Evolutionary conservation across 306 rosid species (phyloP), one percentile per base, ranked within the genome.

Genomic region (Bauhinia variegata): DNA sequence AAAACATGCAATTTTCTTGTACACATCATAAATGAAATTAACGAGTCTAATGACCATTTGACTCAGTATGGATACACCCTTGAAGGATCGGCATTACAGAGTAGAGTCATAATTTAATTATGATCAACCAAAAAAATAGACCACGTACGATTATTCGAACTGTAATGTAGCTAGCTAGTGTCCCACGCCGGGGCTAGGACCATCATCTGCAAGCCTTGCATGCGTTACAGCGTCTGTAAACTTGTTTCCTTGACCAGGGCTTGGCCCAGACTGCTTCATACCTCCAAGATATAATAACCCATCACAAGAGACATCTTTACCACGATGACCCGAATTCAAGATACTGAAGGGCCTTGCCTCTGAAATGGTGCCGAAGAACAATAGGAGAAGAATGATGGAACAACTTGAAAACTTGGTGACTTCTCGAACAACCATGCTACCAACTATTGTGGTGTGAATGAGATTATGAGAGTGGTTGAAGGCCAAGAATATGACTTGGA

Each of bases 161-260:
- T 23, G 28, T 23, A 36, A 5, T 36, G 6, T 50, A 4, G 55
- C 55, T 5, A 36, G 68, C 68, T 63, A 63, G 43, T 63, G 68
- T 15, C 68, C 68, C 15, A 6, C 28, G 10, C 55, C 68, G 32
- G 43, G 43, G 5, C 55, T 63, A 30, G 55, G 68, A 30, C 68
- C 68, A 32, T 32, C 32, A n/a, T 46, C 5, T 38, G 13, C 37
- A 36, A 57, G 30, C 8, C 49, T 11, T 38, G 5, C 11, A 17
- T 38, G 33, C 1, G 9, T 17, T 9, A 10, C 28, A 13, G 15
- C 8, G 3, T 57, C 30, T 7, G 54, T 30, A 23, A 51, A 67
- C 41, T 63, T 70, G 65, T 77, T 68, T 11, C 81, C 83, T 0
- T 12, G 54, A 8, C 49, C 65, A 4, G 74, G 52, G 50, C 75